Evolutionary conservation across 208 protist species (phyloP).

Genomic region (Angomonas ambiguus): DNA sequence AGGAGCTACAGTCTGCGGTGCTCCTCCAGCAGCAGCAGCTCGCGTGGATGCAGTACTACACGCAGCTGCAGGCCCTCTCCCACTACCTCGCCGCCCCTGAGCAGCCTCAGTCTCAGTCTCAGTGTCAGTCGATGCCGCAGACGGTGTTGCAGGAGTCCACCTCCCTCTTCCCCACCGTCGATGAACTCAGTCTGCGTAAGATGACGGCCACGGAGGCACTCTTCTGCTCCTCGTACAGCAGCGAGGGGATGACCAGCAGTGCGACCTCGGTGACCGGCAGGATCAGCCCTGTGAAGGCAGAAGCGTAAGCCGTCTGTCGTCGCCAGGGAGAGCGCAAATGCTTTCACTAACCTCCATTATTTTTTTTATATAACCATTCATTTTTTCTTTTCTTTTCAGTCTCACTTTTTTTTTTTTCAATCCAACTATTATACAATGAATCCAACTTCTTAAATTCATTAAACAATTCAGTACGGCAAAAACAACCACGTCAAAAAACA

Average conservation of each 20-base stretch:
- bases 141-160: background rate
- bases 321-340: background rate
- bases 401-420: conserved; percentile 19
- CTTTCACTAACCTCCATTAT: background rate
- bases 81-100: conserved; percentile 3
- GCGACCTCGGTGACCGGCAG: background rate
- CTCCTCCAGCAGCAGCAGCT: conserved; percentile 4
- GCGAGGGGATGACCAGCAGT: background rate
- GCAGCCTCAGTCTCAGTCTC: conserved; percentile 5
- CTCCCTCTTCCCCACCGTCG: background rate
- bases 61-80: background rate
- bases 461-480: background rate
- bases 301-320: background rate
- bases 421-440: background rate
- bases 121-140: background rate
- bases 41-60: background rate
- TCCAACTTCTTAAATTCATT: background rate
- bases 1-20: conserved; percentile 11
- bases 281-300: background rate
- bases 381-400: conserved; percentile 11
- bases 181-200: background rate
- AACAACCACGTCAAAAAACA: background rate
- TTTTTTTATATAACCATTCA: conserved; percentile 2
- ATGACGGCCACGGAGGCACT: background rate
- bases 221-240: background rate